Evolutionary conservation across 257 asterid species (phyloP).

Genomic region (Pogostemon cablin): DNA sequence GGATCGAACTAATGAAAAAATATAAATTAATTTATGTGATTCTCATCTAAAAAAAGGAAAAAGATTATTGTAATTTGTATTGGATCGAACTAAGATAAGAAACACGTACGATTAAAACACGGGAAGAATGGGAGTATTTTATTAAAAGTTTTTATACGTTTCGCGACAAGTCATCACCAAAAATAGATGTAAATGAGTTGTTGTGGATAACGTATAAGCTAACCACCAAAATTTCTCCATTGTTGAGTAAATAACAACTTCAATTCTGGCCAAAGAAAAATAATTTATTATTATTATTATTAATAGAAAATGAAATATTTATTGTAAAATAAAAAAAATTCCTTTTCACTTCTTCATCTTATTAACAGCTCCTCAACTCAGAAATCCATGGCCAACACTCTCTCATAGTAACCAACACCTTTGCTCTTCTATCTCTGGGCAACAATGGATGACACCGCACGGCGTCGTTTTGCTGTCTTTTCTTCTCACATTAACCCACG

Average conservation of each 20-base stretch:
- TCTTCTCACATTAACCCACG: constrained; percentile 64
- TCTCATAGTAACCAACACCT: constrained; percentile 19
- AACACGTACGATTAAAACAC: too few relatives aligned
- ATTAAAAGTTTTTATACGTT: too few relatives aligned
- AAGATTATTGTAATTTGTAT: too few relatives aligned
- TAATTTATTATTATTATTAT: not conserved
- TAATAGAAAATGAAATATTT: constrained; percentile 8
- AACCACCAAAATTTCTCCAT: too few relatives aligned
- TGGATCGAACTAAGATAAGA: too few relatives aligned
- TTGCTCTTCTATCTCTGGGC: constrained; percentile 1
- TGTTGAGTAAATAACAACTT: not conserved
- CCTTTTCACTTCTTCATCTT: constrained; percentile 2
- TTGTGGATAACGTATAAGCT: too few relatives aligned
- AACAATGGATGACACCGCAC: constrained; percentile 59
- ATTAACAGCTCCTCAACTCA: constrained; percentile 24
- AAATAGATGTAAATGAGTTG: too few relatives aligned
- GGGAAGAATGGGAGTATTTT: too few relatives aligned
- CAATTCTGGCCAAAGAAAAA: constrained; percentile 14
- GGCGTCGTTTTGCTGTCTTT: constrained; percentile 73
- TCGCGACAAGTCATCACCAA: too few relatives aligned
- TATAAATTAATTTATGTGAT: too few relatives aligned
- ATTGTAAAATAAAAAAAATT: constrained; percentile 1
- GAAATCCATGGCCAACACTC: constrained; percentile 40
- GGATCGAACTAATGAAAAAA: too few relatives aligned
- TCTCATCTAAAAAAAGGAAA: too few relatives aligned